Evolutionary conservation across 202 grass and related monocot species (phyloP), one percentile per base, ranked within the genome.

Genomic region (Sporobolus alterniflorus): DNA sequence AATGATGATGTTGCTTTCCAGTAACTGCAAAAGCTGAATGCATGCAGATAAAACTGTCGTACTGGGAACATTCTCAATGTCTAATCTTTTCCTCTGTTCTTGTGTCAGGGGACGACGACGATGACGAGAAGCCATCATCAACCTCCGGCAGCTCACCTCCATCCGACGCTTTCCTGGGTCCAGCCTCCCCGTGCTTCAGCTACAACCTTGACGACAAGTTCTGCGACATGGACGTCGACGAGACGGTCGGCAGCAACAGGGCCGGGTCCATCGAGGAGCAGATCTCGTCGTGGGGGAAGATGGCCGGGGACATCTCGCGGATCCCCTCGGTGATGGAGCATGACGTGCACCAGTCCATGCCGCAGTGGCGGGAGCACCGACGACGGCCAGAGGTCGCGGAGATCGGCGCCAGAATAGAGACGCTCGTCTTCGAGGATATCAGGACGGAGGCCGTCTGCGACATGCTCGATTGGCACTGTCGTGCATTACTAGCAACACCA

Each of bases 381-480:
- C n/a, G n/a, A n/a, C n/a, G 40, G 74, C 74, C 61, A 2, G 88
- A 92, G 81, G 82, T 66, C 15, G 41, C 62, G 64, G 84, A 83
- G 78, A 89, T 99, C 69, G 91, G 91, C 31, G 48, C 33, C 51
- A 81, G 79, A 86, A 97, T 99, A 22, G 97, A 99, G 90, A 81
- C 83, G 36, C 77, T 92, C 68, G 94, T 99, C 83, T 96, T 99
- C 71, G 97, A 99, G 31, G 97, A 99, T 36, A 99, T 99, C 36
- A 77, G 83, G 62, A 83, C 78, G 56, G 93, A 99, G 72, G 75
- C 89, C 76, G 89, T 92, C 39, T 40, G 87, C 1, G 93, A 96
- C 86, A 85, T 99, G 83, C 88, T 99, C 64, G 75, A 52, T 20
- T 90, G 74, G 33, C 85, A 75, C 57, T 92, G n/a, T n/a, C n/a